Evolutionary conservation across 2,329 filamentous ascomycete species (phyloP).

Genomic region (Ambrosiella xylebori): DNA sequence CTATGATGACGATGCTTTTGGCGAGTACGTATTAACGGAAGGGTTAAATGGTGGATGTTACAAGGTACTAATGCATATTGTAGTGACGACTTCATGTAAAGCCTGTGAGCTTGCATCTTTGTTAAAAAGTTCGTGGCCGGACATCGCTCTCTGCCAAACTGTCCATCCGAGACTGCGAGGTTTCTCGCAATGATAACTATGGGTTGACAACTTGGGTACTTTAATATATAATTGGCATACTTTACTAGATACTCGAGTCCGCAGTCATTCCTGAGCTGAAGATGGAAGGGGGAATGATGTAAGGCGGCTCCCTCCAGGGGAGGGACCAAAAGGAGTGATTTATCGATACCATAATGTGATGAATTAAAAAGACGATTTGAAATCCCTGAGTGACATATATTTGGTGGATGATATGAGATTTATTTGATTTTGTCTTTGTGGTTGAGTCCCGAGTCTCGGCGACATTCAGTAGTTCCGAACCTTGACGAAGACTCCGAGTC

Average conservation of each 20-base stretch:
- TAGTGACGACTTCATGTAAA: constrained; percentile 16
- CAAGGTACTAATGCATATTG: constrained; percentile 1
- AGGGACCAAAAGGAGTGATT: constrained; percentile 1
- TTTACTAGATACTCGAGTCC: neutral
- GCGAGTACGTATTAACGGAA: constrained; percentile 47
- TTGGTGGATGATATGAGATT: too few relatives aligned
- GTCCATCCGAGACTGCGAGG: neutral
- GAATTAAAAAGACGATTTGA: neutral
- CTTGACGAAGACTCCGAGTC: too few relatives aligned
- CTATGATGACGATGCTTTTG: constrained; percentile 58
- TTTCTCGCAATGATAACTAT: neutral
- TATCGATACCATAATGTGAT: constrained; percentile 1
- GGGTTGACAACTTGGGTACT: neutral
- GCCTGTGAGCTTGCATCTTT: neutral
- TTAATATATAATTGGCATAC: neutral
- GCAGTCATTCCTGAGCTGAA: neutral
- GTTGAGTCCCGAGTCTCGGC: too few relatives aligned
- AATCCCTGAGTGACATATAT: neutral
- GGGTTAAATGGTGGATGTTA: neutral
- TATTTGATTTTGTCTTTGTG: too few relatives aligned
- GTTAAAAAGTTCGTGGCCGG: neutral
- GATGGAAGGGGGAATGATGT: neutral
- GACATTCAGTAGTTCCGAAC: too few relatives aligned
- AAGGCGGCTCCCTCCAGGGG: neutral
- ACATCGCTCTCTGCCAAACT: neutral